phyloP scores from a whole-genome alignment of 768 basidiomycete genomes.

The Saitozyma podzolica region DNA sequence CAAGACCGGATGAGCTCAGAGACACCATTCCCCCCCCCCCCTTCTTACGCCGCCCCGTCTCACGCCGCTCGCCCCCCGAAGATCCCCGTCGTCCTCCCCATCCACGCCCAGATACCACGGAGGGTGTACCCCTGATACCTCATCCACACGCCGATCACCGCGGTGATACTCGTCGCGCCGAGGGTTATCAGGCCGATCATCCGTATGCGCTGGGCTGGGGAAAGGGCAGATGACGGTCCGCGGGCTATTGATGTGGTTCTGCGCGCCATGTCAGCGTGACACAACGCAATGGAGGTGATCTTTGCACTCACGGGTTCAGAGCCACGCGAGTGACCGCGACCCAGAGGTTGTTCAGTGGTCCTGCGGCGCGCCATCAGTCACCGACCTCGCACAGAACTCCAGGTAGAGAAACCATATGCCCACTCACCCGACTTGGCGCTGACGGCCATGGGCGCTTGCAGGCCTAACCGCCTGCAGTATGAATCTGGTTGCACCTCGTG shows the following conservation, averaged over 20 bases:
- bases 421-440: conserved; percentile 77
- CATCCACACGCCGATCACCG: conserved; percentile 38
- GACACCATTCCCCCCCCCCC: no score
- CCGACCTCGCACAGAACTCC: background rate
- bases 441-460: conserved; percentile 94
- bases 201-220: conserved; percentile 37
- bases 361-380: background rate
- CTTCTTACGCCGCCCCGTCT: no score
- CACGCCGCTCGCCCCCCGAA: background rate
- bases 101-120: conserved; percentile 37
- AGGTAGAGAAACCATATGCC: conserved; percentile 56
- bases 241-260: conserved; percentile 43
- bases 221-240: conserved; percentile 36
- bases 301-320: conserved; percentile 37
- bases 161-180: conserved; percentile 24
- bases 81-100: conserved; percentile 13
- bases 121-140: conserved; percentile 44
- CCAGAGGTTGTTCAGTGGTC: conserved; percentile 50
- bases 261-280: background rate
- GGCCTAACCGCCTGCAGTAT: conserved; percentile 80
- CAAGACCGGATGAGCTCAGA: no score
- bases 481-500: conserved; percentile 99
- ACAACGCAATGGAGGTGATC: background rate
- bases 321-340: conserved; percentile 47
- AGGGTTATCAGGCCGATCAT: conserved; percentile 26